Evolutionary conservation across 1,284 basidiomycete genomes (phyloP).

Genomic region (Naganishia sp.): DNA sequence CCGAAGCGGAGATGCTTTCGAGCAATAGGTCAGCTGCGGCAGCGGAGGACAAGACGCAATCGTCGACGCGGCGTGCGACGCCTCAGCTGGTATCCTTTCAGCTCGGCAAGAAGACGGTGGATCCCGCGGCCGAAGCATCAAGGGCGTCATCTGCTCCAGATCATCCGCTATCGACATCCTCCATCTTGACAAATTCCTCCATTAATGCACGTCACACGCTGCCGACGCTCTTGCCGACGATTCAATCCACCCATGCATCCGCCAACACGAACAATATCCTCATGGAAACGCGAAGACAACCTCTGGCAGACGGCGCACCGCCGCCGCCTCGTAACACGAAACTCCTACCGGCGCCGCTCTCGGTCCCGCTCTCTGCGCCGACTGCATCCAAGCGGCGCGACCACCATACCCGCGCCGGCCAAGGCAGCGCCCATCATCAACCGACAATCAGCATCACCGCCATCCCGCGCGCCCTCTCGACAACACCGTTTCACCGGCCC

Average conservation of each 20-base stretch:
- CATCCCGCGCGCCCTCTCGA: constrained; percentile 54
- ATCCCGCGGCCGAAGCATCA: constrained; percentile 35
- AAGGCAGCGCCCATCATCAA: constrained; percentile 4
- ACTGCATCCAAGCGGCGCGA: constrained; percentile 11
- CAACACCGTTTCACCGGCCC: constrained; percentile 72
- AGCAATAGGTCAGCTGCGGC: constrained; percentile 2
- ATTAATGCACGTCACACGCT: background rate
- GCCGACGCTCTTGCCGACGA: constrained; percentile 15
- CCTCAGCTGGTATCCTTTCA: constrained; percentile 10
- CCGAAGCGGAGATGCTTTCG: constrained; percentile 27
- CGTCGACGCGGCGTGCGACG: background rate
- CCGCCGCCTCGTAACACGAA: constrained; percentile 37
- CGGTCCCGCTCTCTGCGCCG: constrained; percentile 27
- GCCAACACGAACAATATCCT: constrained; percentile 3
- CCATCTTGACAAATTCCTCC: constrained; percentile 21
- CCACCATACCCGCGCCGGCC: constrained; percentile 1
- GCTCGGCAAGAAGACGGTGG: constrained; percentile 32
- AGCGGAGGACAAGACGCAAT: background rate
- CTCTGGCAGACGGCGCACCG: constrained; percentile 28
- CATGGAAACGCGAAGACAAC: background rate
- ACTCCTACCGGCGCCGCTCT: constrained; percentile 18
- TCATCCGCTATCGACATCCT: background rate
- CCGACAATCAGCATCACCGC: constrained; percentile 54
- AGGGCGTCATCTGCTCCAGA: constrained; percentile 25
- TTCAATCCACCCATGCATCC: constrained; percentile 26